Base-by-base conservation (phyloP, 1,284 basidiomycete species). In the Naganishia liquefaciens region DNA sequence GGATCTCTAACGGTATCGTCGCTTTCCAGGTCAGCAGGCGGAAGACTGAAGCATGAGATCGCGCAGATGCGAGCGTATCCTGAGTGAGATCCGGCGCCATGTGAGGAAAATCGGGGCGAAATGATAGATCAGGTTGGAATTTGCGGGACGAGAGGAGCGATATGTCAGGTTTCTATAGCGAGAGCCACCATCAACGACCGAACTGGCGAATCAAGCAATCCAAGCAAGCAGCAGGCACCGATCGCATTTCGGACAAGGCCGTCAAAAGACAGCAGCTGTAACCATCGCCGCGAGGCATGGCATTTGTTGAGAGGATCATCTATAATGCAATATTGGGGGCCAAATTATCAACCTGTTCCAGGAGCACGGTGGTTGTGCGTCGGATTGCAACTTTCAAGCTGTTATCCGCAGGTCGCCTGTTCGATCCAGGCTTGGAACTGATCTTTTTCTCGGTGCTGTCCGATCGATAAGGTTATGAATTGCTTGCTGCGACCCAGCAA, bases 1-100 rank as follows among this genome's bases (percentile, higher is more conserved):
- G 67, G 47, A 78, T 71, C 27, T 73, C 72, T 30, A 77, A 54
- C 10, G 75, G 71, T 19, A 80, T 69, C 7, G 72, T 71, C 13
- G 74, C 70, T 65, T 77, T 75, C 77, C 79, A 80, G 64, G 76
- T 72, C 44, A 80, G 66, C 42, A 73, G 63, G 1, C 78, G 70
- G 64, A 79, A 78, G 33, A 76, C 73, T 50, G 74, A 72, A 1
- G 77, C 74, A 4, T 74, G 72, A 1, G 74, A 76, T 53, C 68
- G 67, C 23, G 70, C 70, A 1, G 70, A 62, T 19, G 63, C 54
- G n/a, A 68, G 27, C 49, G 40, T 17, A n/a, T 65, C 64, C 11
- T 42, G 37, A 5, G 40, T 21, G n/a, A 27, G 54, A 27, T 53
- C 51, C 15, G 33, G 51, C 28, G 51, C 30, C 51, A 53, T 53